Percentiles rank a stretch among this genome's conserved stretches.
These are phyloP conservation scores for Tylopilus sp. DNA, from an alignment of 768 basidiomycete genomes.

Conservation along the genomic window DNA sequence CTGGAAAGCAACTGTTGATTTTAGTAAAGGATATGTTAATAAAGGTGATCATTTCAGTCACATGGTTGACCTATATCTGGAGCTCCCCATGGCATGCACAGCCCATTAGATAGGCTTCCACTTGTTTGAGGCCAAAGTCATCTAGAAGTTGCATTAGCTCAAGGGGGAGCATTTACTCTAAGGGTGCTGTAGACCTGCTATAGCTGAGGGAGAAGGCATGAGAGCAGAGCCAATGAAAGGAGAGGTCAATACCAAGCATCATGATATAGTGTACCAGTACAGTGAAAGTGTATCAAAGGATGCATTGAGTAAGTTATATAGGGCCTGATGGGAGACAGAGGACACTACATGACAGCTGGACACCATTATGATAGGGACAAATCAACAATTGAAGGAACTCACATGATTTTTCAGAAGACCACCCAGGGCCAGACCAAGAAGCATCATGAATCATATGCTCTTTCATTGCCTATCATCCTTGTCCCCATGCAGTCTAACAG, in stretches of 20 bases:
- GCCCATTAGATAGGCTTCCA: conserved; percentile 92
- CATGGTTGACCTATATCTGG: conserved; percentile 84
- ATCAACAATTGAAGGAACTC: conserved; percentile 29
- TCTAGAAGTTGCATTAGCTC: conserved; percentile 76
- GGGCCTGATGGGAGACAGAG: conserved; percentile 72
- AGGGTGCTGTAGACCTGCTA: conserved; percentile 90
- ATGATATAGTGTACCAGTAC: conserved; percentile 69
- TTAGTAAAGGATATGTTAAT: conserved; percentile 69
- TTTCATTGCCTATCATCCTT: conserved; percentile 58
- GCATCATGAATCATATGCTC: conserved; percentile 73
- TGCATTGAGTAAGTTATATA: conserved; percentile 88
- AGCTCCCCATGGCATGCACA: conserved; percentile 87
- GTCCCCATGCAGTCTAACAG: conserved; percentile 50
- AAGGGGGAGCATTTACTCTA: conserved; percentile 71
- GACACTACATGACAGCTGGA: conserved; percentile 75
- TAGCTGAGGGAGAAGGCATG: conserved; percentile 86
- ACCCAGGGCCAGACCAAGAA: conserved; percentile 82
- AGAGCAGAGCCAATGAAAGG: conserved; percentile 86
- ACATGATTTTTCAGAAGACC: conserved; percentile 86
- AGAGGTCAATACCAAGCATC: conserved; percentile 86
- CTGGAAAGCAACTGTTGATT: conserved; percentile 31
- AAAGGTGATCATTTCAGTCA: conserved; percentile 79
- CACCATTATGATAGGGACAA: neutral
- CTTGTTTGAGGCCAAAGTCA: conserved; percentile 59
- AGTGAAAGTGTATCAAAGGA: conserved; percentile 91